Evolutionary conservation across 805 yeast genomes (phyloP).

Genomic region (Ogataea methylovora): DNA sequence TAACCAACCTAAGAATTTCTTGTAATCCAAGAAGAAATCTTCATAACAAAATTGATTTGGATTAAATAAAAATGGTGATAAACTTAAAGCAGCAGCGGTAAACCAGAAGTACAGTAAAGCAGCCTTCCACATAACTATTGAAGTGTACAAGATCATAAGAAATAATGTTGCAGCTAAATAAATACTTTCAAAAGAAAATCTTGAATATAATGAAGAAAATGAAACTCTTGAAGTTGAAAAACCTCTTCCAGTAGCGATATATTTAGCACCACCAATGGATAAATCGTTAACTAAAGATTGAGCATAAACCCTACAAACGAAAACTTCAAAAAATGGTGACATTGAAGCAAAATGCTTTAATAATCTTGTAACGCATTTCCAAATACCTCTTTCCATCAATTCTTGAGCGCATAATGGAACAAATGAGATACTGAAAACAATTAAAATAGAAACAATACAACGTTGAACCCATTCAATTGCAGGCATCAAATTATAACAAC

Average conservation of each 20-base stretch:
- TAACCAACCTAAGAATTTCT: slow-evolving; percentile 44
- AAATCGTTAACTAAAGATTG: slow-evolving; percentile 61
- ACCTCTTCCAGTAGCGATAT: slow-evolving; percentile 79
- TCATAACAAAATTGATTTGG: slow-evolving; percentile 69
- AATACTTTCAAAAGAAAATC: slow-evolving; percentile 62
- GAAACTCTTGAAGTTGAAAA: slow-evolving; percentile 70
- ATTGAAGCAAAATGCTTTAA: slow-evolving; percentile 61
- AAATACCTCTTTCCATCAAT: slow-evolving; percentile 66
- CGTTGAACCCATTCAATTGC: slow-evolving; percentile 69
- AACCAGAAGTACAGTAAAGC: slow-evolving; percentile 66
- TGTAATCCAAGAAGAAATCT: slow-evolving; percentile 67
- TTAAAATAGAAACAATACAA: slow-evolving; percentile 64
- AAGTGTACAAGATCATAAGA: slow-evolving; percentile 45
- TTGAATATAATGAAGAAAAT: slow-evolving; percentile 54
- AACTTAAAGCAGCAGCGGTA: slow-evolving; percentile 54
- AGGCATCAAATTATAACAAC: slow-evolving; percentile 67
- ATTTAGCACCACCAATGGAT: slow-evolving; percentile 73
- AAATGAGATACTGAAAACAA: slow-evolving; percentile 68
- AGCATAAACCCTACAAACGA: slow-evolving; percentile 72
- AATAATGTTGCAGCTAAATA: slow-evolving; percentile 54
- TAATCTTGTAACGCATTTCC: slow-evolving; percentile 58
- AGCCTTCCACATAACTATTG: slow-evolving; percentile 55
- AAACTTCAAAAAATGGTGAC: slow-evolving; percentile 74
- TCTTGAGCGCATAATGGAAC: slow-evolving; percentile 74
- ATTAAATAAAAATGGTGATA: slow-evolving; percentile 69